Evolutionary conservation across 805 yeast genomes (phyloP).

Genomic region (Wickerhamiella domercqiae): DNA sequence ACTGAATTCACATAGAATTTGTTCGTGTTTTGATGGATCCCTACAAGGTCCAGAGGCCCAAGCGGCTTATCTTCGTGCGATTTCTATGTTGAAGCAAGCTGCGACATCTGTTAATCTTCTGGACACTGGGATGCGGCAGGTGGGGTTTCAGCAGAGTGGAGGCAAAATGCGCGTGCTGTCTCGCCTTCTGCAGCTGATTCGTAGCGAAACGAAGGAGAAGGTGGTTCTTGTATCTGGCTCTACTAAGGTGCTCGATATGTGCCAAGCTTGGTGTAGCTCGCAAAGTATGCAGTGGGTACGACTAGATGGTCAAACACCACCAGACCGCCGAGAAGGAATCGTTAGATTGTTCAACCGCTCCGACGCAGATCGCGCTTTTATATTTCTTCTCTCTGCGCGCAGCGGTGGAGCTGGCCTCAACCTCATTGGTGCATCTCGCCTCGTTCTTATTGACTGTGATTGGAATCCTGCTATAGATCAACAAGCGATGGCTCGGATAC

Average conservation of each 20-base stretch:
- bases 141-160: background rate
- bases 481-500: slow-evolving; percentile 92
- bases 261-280: slow-evolving; percentile 41
- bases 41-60: slow-evolving; percentile 22
- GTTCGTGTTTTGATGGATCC: slow-evolving; percentile 20
- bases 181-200: slow-evolving; percentile 38
- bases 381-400: slow-evolving; percentile 70
- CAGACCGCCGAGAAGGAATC: slow-evolving; percentile 43
- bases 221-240: slow-evolving; percentile 76
- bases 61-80: slow-evolving; percentile 39
- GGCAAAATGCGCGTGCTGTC: slow-evolving; percentile 57
- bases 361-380: slow-evolving; percentile 30
- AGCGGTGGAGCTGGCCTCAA: slow-evolving; percentile 92
- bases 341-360: slow-evolving; percentile 54
- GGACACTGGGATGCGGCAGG: background rate
- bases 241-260: slow-evolving; percentile 69
- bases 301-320: slow-evolving; percentile 74
- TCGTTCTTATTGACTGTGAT: slow-evolving; percentile 79
- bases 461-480: slow-evolving; percentile 93
- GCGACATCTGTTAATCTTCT: slow-evolving; percentile 43
- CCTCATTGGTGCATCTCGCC: slow-evolving; percentile 74
- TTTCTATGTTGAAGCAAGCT: slow-evolving; percentile 59
- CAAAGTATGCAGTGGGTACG: slow-evolving; percentile 39
- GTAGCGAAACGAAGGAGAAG: slow-evolving; percentile 41
- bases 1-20: slow-evolving; percentile 15